phyloP scores from a whole-genome alignment of 768 basidiomycete species.

The Cystobasidium ongulense region DNA sequence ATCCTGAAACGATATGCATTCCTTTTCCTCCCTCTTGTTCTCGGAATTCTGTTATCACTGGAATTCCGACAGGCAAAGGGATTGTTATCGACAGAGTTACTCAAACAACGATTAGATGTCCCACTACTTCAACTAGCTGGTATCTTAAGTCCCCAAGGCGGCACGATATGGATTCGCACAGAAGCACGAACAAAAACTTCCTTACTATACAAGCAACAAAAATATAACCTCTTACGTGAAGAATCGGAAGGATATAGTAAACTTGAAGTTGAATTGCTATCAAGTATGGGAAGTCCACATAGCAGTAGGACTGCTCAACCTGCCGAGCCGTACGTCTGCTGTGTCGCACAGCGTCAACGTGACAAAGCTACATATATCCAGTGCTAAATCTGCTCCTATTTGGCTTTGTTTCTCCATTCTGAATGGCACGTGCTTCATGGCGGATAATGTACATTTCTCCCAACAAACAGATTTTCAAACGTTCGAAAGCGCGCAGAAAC shows the following conservation, averaged over 20 bases:
- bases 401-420: neutral
- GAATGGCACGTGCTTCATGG: too few relatives aligned
- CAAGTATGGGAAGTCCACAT: constrained; percentile 67
- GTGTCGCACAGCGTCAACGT: neutral
- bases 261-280: constrained; percentile 72
- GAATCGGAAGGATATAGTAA: constrained; percentile 97
- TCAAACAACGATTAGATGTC: constrained; percentile 14
- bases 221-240: constrained; percentile 93
- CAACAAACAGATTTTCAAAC: neutral
- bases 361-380: neutral
- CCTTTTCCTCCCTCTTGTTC: neutral
- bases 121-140: neutral
- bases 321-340: constrained; percentile 28
- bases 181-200: constrained; percentile 16
- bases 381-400: neutral
- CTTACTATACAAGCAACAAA: constrained; percentile 75
- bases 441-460: neutral
- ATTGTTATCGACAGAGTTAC: constrained; percentile 5
- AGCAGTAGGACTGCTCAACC: constrained; percentile 52
- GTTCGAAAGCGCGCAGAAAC: constrained; percentile 55
- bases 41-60: neutral
- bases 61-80: neutral
- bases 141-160: neutral
- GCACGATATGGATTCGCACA: neutral
- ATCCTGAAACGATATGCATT: neutral